Evolutionary conservation across 495 filamentous ascomycete genomes (phyloP).

Genomic region (Lophiostoma macrostomum): DNA sequence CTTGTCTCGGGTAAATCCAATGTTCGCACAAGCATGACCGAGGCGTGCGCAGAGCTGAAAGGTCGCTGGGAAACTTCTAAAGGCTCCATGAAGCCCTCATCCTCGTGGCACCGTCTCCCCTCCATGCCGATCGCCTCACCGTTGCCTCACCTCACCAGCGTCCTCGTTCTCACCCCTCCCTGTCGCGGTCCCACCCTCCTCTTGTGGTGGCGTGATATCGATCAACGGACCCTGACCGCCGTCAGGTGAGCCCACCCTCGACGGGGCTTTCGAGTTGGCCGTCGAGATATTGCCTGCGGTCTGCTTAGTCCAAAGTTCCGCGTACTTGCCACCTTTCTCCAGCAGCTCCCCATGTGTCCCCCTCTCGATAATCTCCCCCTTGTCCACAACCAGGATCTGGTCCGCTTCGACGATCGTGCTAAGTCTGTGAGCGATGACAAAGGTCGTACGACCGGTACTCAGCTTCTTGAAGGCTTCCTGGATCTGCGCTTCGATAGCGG

Average conservation of each 20-base stretch:
- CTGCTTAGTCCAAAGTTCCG: slow-evolving; percentile 27
- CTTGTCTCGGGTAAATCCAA: too few species aligned
- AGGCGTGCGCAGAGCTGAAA: too few species aligned
- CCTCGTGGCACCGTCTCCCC: not conserved
- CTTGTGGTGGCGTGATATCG: slow-evolving; percentile 22
- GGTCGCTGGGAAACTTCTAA: too few species aligned
- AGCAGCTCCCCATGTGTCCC: slow-evolving; percentile 43
- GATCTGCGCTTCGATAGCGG: slow-evolving; percentile 26
- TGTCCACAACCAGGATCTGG: slow-evolving; percentile 41
- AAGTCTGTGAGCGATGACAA: slow-evolving; percentile 36
- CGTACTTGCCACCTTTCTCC: slow-evolving; percentile 25
- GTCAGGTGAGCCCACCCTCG: not conserved
- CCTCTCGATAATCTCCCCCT: slow-evolving; percentile 40
- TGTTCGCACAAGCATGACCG: too few species aligned
- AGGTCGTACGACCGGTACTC: slow-evolving; percentile 25
- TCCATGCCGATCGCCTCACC: not conserved
- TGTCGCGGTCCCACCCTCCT: slow-evolving; percentile 2
- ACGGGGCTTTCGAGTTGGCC: not conserved
- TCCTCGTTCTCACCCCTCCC: slow-evolving; percentile 1
- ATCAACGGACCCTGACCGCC: slow-evolving; percentile 11
- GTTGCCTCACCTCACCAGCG: not conserved
- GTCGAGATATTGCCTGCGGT: slow-evolving; percentile 14
- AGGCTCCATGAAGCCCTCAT: not conserved
- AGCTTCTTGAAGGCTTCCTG: slow-evolving; percentile 28
- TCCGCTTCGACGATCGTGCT: slow-evolving; percentile 41